Conservation (phyloP, 2,329 filamentous ascomycete species). For the Epicoccum sorghinum region DNA sequence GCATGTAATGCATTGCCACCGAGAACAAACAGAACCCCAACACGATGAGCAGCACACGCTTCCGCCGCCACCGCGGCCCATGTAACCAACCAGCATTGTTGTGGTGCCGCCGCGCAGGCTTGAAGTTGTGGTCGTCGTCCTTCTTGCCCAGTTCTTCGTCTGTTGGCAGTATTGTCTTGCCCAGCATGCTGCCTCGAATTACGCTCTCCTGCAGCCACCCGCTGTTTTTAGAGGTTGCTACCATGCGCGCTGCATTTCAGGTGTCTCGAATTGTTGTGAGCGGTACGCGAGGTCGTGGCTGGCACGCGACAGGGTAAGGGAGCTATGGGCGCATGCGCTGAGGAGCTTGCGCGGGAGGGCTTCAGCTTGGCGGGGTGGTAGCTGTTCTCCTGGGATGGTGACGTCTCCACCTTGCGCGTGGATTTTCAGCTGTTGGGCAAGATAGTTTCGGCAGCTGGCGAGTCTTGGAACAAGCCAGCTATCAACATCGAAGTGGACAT, state of each 20-base stretch:
- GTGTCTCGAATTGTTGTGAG: background rate
- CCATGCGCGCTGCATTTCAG: constrained; percentile 32
- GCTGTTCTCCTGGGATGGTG: background rate
- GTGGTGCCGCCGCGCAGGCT: constrained; percentile 46
- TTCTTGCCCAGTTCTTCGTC: constrained; percentile 71
- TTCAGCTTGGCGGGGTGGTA: background rate
- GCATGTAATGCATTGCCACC: constrained; percentile 61
- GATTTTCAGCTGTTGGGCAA: background rate
- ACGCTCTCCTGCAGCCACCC: constrained; percentile 37
- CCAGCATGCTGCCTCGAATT: constrained; percentile 39
- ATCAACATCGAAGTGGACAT: constrained; percentile 15
- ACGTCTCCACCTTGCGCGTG: background rate
- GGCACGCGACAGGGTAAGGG: constrained; percentile 26
- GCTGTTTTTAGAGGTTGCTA: constrained; percentile 28
- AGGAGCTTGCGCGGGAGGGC: constrained; percentile 7
- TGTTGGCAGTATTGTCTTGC: constrained; percentile 53
- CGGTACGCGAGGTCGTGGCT: constrained; percentile 4
- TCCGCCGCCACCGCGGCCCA: constrained; percentile 53
- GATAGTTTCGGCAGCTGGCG: background rate
- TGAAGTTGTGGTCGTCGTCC: constrained; percentile 63
- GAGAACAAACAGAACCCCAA: constrained; percentile 60
- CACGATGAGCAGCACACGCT: constrained; percentile 52
- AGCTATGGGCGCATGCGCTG: constrained; percentile 20
- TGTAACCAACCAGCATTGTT: constrained; percentile 31
- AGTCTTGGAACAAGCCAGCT: background rate